Percentiles rank a stretch among this genome's conserved stretches.
These are phyloP conservation scores for Recurvomyces mirabilis DNA, from an alignment of 495 filamentous ascomycete genomes.

Conservation along the genomic window DNA sequence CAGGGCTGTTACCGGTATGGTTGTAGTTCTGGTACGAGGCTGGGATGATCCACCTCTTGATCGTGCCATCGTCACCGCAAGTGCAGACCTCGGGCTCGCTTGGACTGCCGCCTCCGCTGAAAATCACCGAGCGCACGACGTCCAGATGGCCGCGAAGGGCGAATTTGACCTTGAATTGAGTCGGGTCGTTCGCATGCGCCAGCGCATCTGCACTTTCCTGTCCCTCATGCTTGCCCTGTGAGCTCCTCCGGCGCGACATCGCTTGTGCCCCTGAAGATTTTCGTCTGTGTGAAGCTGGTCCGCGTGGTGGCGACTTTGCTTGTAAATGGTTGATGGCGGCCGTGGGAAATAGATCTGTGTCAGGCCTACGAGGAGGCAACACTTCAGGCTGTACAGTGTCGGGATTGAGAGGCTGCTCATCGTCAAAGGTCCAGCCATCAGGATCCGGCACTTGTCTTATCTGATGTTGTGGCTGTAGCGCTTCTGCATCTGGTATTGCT, in stretches of 20 bases:
- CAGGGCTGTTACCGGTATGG: constrained; percentile 37
- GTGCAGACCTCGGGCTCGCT: constrained; percentile 96
- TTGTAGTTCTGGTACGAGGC: constrained; percentile 46
- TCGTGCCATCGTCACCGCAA: constrained; percentile 83
- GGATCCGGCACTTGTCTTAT: constrained; percentile 31
- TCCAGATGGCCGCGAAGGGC: constrained; percentile 87
- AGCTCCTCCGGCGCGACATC: constrained; percentile 51
- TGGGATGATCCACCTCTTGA: constrained; percentile 95
- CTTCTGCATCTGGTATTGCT: constrained; percentile 35
- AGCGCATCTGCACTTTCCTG: constrained; percentile 42
- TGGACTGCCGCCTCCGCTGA: constrained; percentile 88
- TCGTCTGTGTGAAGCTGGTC: constrained; percentile 60
- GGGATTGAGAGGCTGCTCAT: constrained; percentile 42
- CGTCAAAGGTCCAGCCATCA: constrained; percentile 86
- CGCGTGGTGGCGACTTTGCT: constrained; percentile 63
- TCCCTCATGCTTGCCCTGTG: constrained; percentile 36
- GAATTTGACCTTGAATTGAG: constrained; percentile 77
- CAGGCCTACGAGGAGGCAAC: constrained; percentile 53
- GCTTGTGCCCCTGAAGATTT: constrained; percentile 52
- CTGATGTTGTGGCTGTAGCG: constrained; percentile 27
- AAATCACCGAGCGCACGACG: constrained; percentile 84
- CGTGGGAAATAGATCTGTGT: constrained; percentile 75
- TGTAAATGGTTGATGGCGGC: constrained; percentile 54
- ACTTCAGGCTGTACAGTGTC: constrained; percentile 35
- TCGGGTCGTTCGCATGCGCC: constrained; percentile 25